Evolutionary conservation across 73 alveolate species (phyloP), one percentile per base, ranked within the genome.

Genomic region (Paramecium bursaria): DNA sequence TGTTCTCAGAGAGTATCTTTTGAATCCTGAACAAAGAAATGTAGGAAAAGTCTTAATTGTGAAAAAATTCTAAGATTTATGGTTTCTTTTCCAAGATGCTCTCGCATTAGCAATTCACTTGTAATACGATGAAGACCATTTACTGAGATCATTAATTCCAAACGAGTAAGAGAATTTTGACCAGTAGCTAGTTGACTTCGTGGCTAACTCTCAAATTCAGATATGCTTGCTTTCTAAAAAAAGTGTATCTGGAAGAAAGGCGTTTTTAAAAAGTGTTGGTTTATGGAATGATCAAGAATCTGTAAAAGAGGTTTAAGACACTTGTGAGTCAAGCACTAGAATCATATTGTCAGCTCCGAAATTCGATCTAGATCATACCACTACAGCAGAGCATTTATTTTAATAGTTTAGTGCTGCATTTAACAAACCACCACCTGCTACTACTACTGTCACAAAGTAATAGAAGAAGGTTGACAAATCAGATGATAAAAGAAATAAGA

Each of bases 171-270:
- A 79, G 13, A 44, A 61, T 73, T 47, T 75, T 9, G 26, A 51
- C 27, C 50, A 87, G 22, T 33, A 75, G 17, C 52, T 52, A 48
- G 57, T 29, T 9, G 51, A 85, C 6, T 75, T 86, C 51, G 60
- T 90, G 14, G 23, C 48, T 46, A 54, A 48, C n/a, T 61, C 91
- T 21, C 92, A 91, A 55, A 79, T 88, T 1, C 15, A 51, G 3
- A 82, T 91, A 0, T 92, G 96, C 33, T 60, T 91, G 17, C 77
- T 73, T 3, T 80, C 74, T 42, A 91, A 88, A 60, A 91, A 75
- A 39, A 79, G 90, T 46, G 48, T 50, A 25, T 75, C 91, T 7
- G 88, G 92, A 2, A 74, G 82, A 52, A 87, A 60, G 31, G 86
- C 94, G 39, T 75, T 91, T 29, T 46, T 88, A 46, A 91, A 91